Evolutionary conservation across 768 basidiomycete genomes (phyloP).

Genomic region (Agrocybe pediades): DNA sequence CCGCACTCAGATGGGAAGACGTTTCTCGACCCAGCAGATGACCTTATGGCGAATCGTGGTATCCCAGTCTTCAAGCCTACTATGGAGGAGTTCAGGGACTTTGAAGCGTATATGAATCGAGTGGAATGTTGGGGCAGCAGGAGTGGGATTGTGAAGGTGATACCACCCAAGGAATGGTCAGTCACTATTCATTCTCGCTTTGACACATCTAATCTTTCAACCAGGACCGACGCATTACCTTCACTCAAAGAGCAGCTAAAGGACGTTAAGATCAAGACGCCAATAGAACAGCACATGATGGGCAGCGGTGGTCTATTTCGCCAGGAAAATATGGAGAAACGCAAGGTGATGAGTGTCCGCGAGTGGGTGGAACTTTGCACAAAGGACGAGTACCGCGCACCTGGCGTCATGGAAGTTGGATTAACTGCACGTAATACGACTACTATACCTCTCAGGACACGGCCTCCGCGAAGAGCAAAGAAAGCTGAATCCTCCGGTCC

Average conservation of each 20-base stretch:
- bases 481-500: conserved; percentile 48
- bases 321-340: conserved; percentile 89
- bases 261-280: conserved; percentile 77
- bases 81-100: conserved; percentile 89
- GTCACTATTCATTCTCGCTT: conserved; percentile 25
- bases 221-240: conserved; percentile 73
- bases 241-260: conserved; percentile 70
- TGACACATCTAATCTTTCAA: conserved; percentile 10
- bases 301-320: conserved; percentile 87
- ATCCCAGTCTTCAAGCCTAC: conserved; percentile 97
- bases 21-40: conserved; percentile 79
- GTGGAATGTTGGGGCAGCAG: conserved; percentile 89
- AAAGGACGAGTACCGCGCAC: conserved; percentile 73
- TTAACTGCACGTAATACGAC: conserved; percentile 40
- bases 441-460: conserved; percentile 23
- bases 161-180: conserved; percentile 94
- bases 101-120: conserved; percentile 85
- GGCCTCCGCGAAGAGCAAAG: conserved; percentile 32
- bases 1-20: conserved; percentile 62
- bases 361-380: conserved; percentile 84
- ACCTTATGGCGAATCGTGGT: conserved; percentile 80
- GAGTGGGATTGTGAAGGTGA: conserved; percentile 95
- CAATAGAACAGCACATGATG: conserved; percentile 93
- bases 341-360: conserved; percentile 78
- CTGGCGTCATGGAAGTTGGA: conserved; percentile 70